Conservation (phyloP, 2,329 filamentous ascomycete genomes). For the Verticillium tricorpus region DNA sequence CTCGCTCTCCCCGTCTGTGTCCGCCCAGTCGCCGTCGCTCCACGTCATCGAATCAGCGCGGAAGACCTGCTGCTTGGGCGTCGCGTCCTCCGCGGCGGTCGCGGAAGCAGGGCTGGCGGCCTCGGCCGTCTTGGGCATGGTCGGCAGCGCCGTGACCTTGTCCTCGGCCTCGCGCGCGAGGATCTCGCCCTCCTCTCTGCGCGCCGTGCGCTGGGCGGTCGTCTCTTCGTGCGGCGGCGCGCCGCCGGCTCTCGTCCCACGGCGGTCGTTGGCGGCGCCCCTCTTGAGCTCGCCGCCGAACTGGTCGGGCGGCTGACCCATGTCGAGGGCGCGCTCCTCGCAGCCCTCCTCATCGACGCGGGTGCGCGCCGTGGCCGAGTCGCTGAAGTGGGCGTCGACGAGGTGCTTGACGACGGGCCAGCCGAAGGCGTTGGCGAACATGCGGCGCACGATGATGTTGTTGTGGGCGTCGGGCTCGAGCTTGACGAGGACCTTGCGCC, state of each 20-base stretch:
- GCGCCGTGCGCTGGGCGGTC: background rate
- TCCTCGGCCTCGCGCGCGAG: conserved; percentile 37
- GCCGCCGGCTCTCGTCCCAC: background rate
- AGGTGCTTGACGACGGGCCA: conserved; percentile 97
- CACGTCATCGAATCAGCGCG: conserved; percentile 53
- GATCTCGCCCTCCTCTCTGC: conserved; percentile 12
- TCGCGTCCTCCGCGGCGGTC: background rate
- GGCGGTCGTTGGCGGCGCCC: conserved; percentile 17
- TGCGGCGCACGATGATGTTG: conserved; percentile 93
- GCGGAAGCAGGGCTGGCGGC: background rate
- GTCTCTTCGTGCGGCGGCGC: conserved; percentile 8
- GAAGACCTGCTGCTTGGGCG: conserved; percentile 2
- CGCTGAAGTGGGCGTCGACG: conserved; percentile 89
- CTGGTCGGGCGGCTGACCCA: conserved; percentile 49
- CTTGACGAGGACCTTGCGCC: conserved; percentile 94
- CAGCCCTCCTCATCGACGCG: conserved; percentile 63
- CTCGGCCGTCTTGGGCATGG: background rate
- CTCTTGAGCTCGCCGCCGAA: conserved; percentile 62
- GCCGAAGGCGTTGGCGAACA: conserved; percentile 95
- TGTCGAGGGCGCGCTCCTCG: conserved; percentile 64
- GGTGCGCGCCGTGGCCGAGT: conserved; percentile 60
- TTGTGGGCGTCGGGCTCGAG: conserved; percentile 97
- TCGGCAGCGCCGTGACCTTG: conserved; percentile 40
- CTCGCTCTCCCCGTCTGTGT: conserved; percentile 45
- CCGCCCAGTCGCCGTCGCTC: conserved; percentile 62